These are phyloP conservation scores for Rhizopogon vesiculosus DNA, from an alignment of 768 basidiomycete species.

Conservation along the genomic window DNA sequence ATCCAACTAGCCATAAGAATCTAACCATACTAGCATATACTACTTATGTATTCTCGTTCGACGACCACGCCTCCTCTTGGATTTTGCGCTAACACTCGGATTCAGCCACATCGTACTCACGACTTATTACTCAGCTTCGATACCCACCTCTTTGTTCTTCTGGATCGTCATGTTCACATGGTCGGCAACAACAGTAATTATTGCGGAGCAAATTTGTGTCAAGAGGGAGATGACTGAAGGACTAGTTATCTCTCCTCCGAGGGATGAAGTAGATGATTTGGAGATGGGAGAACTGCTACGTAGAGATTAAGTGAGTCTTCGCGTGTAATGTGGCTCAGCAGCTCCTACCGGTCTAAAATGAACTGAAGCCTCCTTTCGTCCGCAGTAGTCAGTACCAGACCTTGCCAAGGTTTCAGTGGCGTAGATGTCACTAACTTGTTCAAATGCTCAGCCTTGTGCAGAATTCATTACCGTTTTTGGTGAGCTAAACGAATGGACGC, in stretches of 20 bases:
- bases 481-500: background rate
- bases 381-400: background rate
- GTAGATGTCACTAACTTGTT: background rate
- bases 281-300: constrained; percentile 47
- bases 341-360: background rate
- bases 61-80: constrained; percentile 89
- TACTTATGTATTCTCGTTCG: constrained; percentile 86
- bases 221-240: constrained; percentile 88
- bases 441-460: background rate
- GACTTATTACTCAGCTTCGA: constrained; percentile 63
- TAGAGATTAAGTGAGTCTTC: constrained; percentile 53
- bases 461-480: background rate
- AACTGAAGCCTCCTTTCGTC: background rate
- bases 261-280: constrained; percentile 47
- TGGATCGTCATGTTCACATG: constrained; percentile 78
- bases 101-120: constrained; percentile 93
- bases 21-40: constrained; percentile 44
- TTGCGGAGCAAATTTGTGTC: constrained; percentile 90
- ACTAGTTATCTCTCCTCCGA: constrained; percentile 44
- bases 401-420: background rate
- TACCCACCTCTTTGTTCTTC: constrained; percentile 90
- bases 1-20: constrained; percentile 3
- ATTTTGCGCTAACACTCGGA: constrained; percentile 86
- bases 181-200: constrained; percentile 66
- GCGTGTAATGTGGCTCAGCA: background rate